phyloP scores from a whole-genome alignment of 2,329 filamentous ascomycete species.

The Paraconiothyrium sp. region DNA sequence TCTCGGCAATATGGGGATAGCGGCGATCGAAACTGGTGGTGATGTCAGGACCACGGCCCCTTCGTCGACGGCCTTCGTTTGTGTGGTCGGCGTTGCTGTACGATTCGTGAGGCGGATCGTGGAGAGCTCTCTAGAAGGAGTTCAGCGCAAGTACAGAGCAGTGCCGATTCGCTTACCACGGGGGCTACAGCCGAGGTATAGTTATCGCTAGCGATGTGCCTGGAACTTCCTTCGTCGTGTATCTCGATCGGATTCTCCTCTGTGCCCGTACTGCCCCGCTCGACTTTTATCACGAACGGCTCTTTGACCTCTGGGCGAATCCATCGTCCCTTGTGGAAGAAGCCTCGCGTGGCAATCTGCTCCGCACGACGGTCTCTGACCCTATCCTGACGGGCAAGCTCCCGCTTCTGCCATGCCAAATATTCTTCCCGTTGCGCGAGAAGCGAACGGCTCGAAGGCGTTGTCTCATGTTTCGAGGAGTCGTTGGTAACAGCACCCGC shows the following conservation, averaged over 20 bases:
- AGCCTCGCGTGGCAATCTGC: background rate
- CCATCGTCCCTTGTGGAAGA: background rate
- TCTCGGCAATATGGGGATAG: background rate
- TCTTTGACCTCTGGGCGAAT: background rate
- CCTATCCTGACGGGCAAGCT: background rate
- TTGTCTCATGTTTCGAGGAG: background rate
- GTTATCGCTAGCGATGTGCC: too few relatives aligned
- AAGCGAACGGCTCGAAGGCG: background rate
- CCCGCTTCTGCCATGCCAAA: background rate
- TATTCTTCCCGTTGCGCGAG: background rate
- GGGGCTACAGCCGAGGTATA: too few relatives aligned
- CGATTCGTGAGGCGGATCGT: too few relatives aligned
- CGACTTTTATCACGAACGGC: background rate
- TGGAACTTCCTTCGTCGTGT: background rate
- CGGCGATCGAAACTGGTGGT: background rate
- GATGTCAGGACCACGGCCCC: background rate
- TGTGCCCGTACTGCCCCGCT: background rate
- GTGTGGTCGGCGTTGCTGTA: background rate
- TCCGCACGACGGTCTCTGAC: background rate
- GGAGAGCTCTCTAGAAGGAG: background rate
- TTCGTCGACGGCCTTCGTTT: too few relatives aligned
- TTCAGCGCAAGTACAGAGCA: too few relatives aligned
- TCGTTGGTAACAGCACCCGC: too few relatives aligned
- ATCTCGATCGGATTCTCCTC: background rate
- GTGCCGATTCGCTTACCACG: too few relatives aligned